Evolutionary conservation across 208 protist species (phyloP).

Genomic region (Acanthamoeba castellanii): DNA sequence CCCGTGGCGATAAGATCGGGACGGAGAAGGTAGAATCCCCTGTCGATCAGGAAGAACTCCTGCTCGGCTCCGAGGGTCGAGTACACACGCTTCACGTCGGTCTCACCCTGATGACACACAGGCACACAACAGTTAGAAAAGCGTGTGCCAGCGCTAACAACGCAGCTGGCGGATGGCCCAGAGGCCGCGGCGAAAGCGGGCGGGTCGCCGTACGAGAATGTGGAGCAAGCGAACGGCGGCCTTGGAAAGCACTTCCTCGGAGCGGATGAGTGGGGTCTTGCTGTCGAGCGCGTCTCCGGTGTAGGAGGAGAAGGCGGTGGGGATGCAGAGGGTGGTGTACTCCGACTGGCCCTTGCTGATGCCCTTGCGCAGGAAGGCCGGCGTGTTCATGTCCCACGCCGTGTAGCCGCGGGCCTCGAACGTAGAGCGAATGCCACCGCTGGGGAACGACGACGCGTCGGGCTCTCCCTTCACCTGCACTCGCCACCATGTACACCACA

Average conservation of each 20-base stretch:
- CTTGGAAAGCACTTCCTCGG: constrained; percentile 80
- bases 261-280: constrained; percentile 92
- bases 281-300: constrained; percentile 91
- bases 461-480: constrained; percentile 90
- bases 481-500: background rate
- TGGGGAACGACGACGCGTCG: constrained; percentile 92
- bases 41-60: constrained; percentile 93
- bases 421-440: constrained; percentile 88
- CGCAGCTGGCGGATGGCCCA: background rate
- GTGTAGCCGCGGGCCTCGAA: constrained; percentile 92
- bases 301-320: constrained; percentile 90
- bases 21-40: constrained; percentile 83
- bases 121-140: background rate
- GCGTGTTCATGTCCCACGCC: constrained; percentile 90
- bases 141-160: too few relatives aligned
- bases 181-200: too few relatives aligned
- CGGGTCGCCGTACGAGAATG: background rate
- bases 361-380: constrained; percentile 85
- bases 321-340: constrained; percentile 88
- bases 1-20: constrained; percentile 89
- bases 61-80: constrained; percentile 87
- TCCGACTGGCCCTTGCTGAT: constrained; percentile 82
- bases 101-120: constrained; percentile 1
- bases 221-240: constrained; percentile 74
- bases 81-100: constrained; percentile 68